phyloP scores from a whole-genome alignment of 1,284 basidiomycete genomes.

The Cystobasidium pallidum region DNA sequence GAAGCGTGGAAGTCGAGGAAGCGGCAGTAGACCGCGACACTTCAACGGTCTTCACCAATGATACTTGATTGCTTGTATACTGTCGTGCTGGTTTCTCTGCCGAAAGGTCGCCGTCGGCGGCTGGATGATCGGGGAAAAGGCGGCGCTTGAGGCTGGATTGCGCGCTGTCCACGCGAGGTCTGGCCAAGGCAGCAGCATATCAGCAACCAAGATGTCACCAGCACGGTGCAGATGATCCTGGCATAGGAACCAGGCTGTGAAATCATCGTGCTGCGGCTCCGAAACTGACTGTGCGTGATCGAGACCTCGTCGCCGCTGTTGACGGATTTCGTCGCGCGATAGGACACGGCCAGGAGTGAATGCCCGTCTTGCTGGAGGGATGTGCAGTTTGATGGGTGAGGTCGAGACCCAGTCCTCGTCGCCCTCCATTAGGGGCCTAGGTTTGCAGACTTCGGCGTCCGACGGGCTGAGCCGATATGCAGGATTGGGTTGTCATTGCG shows the following conservation, averaged over 20 bases:
- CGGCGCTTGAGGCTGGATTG: background rate
- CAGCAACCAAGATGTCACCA: background rate
- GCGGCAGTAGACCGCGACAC: background rate
- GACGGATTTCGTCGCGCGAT: slow-evolving; percentile 31
- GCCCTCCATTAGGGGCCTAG: slow-evolving; percentile 10
- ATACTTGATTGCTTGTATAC: background rate
- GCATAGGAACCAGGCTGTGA: too few species aligned
- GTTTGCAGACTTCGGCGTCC: too few species aligned
- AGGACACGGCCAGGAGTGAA: slow-evolving; percentile 36
- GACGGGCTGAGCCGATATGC: too few species aligned
- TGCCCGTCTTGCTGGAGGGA: slow-evolving; percentile 2
- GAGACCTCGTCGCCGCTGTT: slow-evolving; percentile 24
- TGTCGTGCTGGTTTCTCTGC: background rate
- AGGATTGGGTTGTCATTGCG: background rate
- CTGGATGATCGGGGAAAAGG: background rate
- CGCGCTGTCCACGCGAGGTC: slow-evolving; percentile 1
- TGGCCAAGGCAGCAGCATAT: background rate
- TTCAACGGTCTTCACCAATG: too few species aligned
- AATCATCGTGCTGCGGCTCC: too few species aligned
- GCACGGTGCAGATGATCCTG: too few species aligned
- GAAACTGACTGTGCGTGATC: background rate
- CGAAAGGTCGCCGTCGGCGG: background rate
- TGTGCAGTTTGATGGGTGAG: slow-evolving; percentile 15
- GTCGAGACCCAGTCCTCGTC: slow-evolving; percentile 39
- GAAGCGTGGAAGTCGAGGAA: background rate